These are phyloP conservation scores for Tricholoma matsutake DNA, from an alignment of 768 basidiomycete species.

Conservation along the genomic window DNA sequence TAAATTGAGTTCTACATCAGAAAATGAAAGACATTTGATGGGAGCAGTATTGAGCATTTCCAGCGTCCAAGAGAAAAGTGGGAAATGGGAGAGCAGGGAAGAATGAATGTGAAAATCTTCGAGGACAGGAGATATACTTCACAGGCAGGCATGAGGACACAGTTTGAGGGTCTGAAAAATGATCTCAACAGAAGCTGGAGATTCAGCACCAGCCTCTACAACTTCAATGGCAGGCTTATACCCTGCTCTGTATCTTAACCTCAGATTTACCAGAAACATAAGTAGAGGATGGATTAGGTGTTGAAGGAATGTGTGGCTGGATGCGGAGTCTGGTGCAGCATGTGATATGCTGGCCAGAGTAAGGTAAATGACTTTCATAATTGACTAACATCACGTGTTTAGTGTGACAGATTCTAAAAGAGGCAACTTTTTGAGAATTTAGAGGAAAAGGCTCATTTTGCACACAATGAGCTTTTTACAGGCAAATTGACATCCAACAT, in stretches of 20 bases:
- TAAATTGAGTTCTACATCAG: constrained; percentile 9
- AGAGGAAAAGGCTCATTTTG: no score
- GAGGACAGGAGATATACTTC: background rate
- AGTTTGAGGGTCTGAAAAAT: background rate
- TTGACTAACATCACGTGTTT: no score
- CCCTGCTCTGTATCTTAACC: background rate
- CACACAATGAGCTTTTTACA: no score
- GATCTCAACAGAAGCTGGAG: background rate
- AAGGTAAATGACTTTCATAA: no score
- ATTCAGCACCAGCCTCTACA: background rate
- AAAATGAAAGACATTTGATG: constrained; percentile 15
- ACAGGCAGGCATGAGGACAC: background rate
- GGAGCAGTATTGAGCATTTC: constrained; percentile 13
- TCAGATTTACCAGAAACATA: background rate
- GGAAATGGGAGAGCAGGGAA: constrained; percentile 8
- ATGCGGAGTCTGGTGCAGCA: background rate
- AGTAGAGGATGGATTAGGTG: background rate
- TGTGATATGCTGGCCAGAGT: background rate
- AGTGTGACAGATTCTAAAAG: no score
- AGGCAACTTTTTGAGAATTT: no score
- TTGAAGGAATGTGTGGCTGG: background rate
- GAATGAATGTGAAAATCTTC: constrained; percentile 9
- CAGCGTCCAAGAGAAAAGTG: constrained; percentile 15
- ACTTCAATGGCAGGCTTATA: background rate
- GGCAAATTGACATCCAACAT: no score